A percentile compares a stretch with the other conserved stretches of the same genome.
Conservation (phyloP, 1,284 basidiomycete species). For the Phlebopus sp. region DNA sequence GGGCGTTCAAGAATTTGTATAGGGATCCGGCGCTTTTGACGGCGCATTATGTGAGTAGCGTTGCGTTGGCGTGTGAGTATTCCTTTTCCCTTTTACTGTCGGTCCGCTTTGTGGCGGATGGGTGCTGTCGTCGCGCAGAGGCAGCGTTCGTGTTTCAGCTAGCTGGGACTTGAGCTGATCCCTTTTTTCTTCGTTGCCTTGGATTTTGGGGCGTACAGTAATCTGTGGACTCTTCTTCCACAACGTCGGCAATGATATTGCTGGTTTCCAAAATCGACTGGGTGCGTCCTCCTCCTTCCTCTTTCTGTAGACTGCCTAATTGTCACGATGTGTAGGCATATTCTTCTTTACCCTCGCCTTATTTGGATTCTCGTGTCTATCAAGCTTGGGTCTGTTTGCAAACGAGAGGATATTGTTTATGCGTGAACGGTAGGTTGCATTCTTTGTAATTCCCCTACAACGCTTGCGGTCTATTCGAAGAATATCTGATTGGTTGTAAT, state of each 20-base stretch:
- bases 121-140: too few relatives aligned
- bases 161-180: neutral
- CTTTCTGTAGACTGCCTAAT: neutral
- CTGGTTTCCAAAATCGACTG: slow-evolving; percentile 89
- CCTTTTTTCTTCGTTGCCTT: too few relatives aligned
- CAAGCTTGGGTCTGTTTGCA: slow-evolving; percentile 89
- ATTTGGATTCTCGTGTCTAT: slow-evolving; percentile 95
- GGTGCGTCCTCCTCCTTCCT: slow-evolving; percentile 39
- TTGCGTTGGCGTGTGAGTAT: slow-evolving; percentile 75
- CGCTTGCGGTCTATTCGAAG: neutral
- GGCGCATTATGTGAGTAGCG: slow-evolving; percentile 86
- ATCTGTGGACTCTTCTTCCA: slow-evolving; percentile 83
- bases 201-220: slow-evolving; percentile 41
- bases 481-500: slow-evolving; percentile 4
- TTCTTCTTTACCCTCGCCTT: slow-evolving; percentile 96
- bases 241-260: slow-evolving; percentile 85
- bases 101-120: too few relatives aligned
- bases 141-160: neutral
- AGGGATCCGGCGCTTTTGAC: slow-evolving; percentile 90
- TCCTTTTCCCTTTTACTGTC: neutral
- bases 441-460: neutral
- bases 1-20: slow-evolving; percentile 98
- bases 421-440: slow-evolving; percentile 76
- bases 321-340: slow-evolving; percentile 53
- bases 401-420: slow-evolving; percentile 95